Conservation (phyloP, 192 early-diverging fungal genomes). For the Mortierella hygrophila region DNA sequence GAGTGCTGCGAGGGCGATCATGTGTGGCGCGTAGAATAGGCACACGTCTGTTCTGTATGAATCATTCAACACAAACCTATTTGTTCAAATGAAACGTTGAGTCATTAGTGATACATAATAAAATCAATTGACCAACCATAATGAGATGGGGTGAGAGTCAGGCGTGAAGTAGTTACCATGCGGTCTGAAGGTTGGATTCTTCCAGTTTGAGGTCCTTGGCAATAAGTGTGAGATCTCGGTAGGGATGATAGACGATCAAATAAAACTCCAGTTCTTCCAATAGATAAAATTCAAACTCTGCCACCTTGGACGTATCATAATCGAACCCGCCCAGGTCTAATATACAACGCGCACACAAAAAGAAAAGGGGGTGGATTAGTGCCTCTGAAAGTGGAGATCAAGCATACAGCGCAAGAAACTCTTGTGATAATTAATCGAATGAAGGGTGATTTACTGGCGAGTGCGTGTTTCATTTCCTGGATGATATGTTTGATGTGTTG, state of each 20-base stretch:
- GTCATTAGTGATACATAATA: background rate
- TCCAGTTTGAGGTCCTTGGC: constrained; percentile 65
- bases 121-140: background rate
- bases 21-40: constrained; percentile 90
- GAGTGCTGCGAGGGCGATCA: constrained; percentile 87
- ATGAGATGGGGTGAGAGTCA: no score
- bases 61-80: constrained; percentile 85
- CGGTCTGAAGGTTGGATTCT: constrained; percentile 70
- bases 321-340: constrained; percentile 65
- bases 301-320: constrained; percentile 82
- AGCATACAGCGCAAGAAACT: background rate
- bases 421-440: background rate
- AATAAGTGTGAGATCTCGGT: constrained; percentile 76
- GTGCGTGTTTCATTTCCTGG: constrained; percentile 60
- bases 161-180: constrained; percentile 47
- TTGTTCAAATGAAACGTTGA: background rate
- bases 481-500: constrained; percentile 71
- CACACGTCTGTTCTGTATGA: constrained; percentile 83
- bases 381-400: no score
- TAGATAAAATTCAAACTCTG: constrained; percentile 94
- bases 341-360: background rate
- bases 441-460: constrained; percentile 20
- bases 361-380: background rate
- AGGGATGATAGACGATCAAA: constrained; percentile 90
- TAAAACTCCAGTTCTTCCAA: constrained; percentile 94